Conservation (phyloP, 192 early-diverging fungal species). For the Backusella macrospora region DNA sequence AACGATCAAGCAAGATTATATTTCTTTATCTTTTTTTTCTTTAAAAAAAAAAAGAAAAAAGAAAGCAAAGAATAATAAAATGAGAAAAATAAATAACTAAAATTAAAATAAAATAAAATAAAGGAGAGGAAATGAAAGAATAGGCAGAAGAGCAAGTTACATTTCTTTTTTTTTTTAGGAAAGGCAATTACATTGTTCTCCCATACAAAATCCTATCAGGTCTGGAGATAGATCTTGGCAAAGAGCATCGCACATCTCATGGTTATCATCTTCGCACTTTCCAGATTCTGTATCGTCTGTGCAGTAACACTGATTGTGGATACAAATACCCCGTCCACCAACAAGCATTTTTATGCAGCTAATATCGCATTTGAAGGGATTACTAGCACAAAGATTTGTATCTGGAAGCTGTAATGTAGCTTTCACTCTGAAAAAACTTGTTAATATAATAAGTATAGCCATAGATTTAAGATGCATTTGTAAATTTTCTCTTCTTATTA, state of each 20-base stretch:
- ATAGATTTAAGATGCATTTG: not conserved
- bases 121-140: not conserved
- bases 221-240: conserved; percentile 24
- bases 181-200: conserved; percentile 21
- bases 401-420: not conserved
- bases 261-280: conserved; percentile 22
- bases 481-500: not conserved
- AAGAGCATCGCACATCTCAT: conserved; percentile 21
- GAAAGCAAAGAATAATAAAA: not conserved
- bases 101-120: not conserved
- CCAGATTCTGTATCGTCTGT: conserved; percentile 15
- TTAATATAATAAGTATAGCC: not conserved
- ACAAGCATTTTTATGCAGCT: conserved; percentile 7
- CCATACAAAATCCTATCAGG: conserved; percentile 19
- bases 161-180: conserved; percentile 1
- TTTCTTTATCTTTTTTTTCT: not conserved
- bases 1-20: not conserved
- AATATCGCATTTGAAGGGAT: not conserved
- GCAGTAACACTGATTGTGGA: conserved; percentile 17
- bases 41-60: conserved; percentile 1
- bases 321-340: conserved; percentile 18
- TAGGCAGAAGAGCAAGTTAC: not conserved
- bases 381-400: not conserved
- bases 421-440: not conserved
- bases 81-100: not conserved